These are phyloP conservation scores for Patellaria atrata DNA, from an alignment of 495 filamentous ascomycete species.

Conservation along the genomic window DNA sequence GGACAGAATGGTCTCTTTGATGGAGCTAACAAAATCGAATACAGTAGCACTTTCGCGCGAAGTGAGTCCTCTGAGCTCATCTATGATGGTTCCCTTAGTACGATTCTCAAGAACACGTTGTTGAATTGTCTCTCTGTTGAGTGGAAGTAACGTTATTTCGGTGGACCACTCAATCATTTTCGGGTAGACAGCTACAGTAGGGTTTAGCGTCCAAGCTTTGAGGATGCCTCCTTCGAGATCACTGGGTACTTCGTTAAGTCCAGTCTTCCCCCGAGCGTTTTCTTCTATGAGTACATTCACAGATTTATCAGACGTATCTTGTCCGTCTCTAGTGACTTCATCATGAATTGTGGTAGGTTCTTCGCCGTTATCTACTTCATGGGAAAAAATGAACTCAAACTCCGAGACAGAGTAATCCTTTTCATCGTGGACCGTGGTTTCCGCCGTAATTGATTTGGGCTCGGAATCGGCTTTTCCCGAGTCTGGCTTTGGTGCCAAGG, in stretches of 20 bases:
- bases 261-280: neutral
- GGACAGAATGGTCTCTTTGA: constrained; percentile 7
- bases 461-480: neutral
- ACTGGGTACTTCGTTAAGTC: neutral
- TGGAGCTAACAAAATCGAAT: constrained; percentile 1
- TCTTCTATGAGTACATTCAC: neutral
- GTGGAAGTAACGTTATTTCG: constrained; percentile 4
- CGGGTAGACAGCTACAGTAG: neutral
- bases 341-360: neutral
- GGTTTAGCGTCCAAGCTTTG: constrained; percentile 10
- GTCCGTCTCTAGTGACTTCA: neutral
- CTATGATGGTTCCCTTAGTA: constrained; percentile 8
- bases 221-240: neutral
- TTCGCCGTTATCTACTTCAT: neutral
- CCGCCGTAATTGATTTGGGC: neutral
- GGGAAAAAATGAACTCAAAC: no score
- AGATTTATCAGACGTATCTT: neutral
- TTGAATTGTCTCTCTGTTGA: constrained; percentile 1
- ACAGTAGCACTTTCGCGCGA: constrained; percentile 4
- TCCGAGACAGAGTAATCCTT: no score
- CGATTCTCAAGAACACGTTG: constrained; percentile 4
- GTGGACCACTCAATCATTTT: constrained; percentile 4
- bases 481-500: neutral
- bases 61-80: constrained; percentile 5
- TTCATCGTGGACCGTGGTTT: neutral